Base-by-base conservation (phyloP, 1,284 basidiomycete species). In the Ustilago cynodontis region DNA sequence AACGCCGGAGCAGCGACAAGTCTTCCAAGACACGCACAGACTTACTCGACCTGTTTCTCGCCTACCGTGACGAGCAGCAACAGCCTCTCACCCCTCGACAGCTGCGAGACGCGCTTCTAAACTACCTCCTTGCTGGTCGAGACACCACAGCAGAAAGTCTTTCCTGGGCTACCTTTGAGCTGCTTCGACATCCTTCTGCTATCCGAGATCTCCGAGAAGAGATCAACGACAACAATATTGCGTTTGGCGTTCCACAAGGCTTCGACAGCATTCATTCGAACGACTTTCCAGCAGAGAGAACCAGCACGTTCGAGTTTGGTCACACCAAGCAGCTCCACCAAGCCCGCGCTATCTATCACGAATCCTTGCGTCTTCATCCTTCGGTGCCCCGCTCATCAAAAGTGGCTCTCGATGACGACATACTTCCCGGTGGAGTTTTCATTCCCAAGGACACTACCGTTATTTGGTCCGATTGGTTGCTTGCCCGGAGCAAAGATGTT, bases 401-500 rank as follows among this genome's bases (percentile, higher is more conserved):
- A 10, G 51, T 53, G 22, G 58, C 65, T 24, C 31, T 62, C 8
- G 28, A 57, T 14, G 59, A 68, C 31, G 59, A 58, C 28, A 49
- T 68, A 20, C 54, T 62, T 6, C 54, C 54, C 28, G 65, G 59
- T 20, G 65, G 60, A 6, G 29, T 45, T 28, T 33, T 47, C 26
- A 41, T 68, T 18, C 28, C 31, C 1, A 62, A 60, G 50, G 65
- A 50, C 2, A 37, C 47, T 16, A 22, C 52, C 18, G 28, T 59
- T n/a, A 45, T 67, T 37, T 67, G 35, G n/a, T 72, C 70, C 37
- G 74, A 77, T 51, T 77, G 74, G 74, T 62, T 61, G 37, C 68
- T 77, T 70, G 74, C 60, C 18, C 26, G 74, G 45, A 88, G 90
- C 60, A 81, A 87, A 56, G 85, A 86, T 18, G 83, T 88, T 14